phyloP scores from a whole-genome alignment of 805 yeast genomes.

The Saturnispora quitensis region DNA sequence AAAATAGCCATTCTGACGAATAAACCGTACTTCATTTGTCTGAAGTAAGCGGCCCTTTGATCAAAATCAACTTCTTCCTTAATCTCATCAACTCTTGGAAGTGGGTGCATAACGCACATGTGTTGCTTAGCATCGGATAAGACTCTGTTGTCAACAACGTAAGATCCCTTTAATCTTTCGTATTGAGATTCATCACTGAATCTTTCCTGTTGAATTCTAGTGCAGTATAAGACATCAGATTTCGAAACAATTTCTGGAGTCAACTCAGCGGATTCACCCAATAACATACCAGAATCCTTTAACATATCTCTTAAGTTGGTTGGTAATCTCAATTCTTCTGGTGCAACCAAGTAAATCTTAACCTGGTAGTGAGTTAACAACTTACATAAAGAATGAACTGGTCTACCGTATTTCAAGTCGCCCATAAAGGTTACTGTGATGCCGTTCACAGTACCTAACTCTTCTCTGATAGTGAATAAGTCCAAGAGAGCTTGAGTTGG shows the following conservation, averaged over 20 bases:
- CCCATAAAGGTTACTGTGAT: conserved; percentile 98
- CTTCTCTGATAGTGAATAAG: conserved; percentile 96
- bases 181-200: conserved; percentile 69
- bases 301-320: conserved; percentile 60
- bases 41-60: conserved; percentile 98
- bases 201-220: conserved; percentile 97
- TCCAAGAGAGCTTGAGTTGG: conserved; percentile 98
- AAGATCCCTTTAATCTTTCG: conserved; percentile 81
- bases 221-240: conserved; percentile 94
- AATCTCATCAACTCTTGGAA: conserved; percentile 94
- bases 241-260: conserved; percentile 78
- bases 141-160: conserved; percentile 86
- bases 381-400: conserved; percentile 93
- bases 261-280: conserved; percentile 63
- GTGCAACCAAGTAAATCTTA: conserved; percentile 83
- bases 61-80: conserved; percentile 98
- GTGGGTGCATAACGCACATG: conserved; percentile 98
- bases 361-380: conserved; percentile 89
- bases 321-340: conserved; percentile 82
- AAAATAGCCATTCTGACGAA: conserved; percentile 97
- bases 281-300: conserved; percentile 56
- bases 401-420: conserved; percentile 95
- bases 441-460: conserved; percentile 96
- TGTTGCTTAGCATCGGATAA: conserved; percentile 91
- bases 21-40: conserved; percentile 98